phyloP scores from a whole-genome alignment of 805 yeast genomes.

The Huiozyma sinensis region DNA sequence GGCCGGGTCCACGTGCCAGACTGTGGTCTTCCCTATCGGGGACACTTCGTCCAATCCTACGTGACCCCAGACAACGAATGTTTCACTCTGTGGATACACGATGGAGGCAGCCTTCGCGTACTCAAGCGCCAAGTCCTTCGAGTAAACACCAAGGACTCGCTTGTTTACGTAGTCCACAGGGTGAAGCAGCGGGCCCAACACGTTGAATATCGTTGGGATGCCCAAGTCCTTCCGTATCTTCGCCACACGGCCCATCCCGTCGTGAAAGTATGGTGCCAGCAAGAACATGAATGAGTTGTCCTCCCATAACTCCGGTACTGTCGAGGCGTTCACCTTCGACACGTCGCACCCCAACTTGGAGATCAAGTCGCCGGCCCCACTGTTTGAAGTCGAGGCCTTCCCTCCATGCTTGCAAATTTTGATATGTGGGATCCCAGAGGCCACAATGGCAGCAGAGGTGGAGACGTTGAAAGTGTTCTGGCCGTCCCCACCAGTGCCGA shows the following conservation, averaged over 20 bases:
- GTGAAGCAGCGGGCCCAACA: constrained; percentile 86
- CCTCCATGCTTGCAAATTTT: constrained; percentile 94
- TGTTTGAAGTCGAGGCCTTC: constrained; percentile 83
- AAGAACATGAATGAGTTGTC: constrained; percentile 50
- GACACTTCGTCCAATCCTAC: constrained; percentile 90
- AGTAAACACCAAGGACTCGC: constrained; percentile 82
- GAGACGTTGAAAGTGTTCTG: constrained; percentile 95
- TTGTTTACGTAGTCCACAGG: constrained; percentile 72
- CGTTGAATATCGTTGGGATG: constrained; percentile 87
- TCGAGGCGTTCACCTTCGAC: constrained; percentile 49
- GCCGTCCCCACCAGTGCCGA: constrained; percentile 99
- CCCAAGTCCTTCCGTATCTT: constrained; percentile 68
- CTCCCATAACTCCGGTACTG: constrained; percentile 46
- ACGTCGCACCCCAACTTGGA: constrained; percentile 75
- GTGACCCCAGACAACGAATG: constrained; percentile 89
- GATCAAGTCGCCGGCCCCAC: constrained; percentile 91
- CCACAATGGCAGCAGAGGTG: constrained; percentile 88
- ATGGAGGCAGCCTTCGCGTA: constrained; percentile 72
- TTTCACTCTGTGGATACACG: constrained; percentile 37
- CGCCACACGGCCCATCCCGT: constrained; percentile 80
- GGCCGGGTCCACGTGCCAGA: constrained; percentile 55
- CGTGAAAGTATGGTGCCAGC: constrained; percentile 91
- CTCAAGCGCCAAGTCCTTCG: constrained; percentile 65
- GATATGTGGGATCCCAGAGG: constrained; percentile 69
- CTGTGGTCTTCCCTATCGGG: constrained; percentile 71